A percentile compares a stretch with the other conserved stretches of the same genome.
Conservation (phyloP, 2,329 filamentous ascomycete genomes). For the Colletotrichum tanaceti region DNA sequence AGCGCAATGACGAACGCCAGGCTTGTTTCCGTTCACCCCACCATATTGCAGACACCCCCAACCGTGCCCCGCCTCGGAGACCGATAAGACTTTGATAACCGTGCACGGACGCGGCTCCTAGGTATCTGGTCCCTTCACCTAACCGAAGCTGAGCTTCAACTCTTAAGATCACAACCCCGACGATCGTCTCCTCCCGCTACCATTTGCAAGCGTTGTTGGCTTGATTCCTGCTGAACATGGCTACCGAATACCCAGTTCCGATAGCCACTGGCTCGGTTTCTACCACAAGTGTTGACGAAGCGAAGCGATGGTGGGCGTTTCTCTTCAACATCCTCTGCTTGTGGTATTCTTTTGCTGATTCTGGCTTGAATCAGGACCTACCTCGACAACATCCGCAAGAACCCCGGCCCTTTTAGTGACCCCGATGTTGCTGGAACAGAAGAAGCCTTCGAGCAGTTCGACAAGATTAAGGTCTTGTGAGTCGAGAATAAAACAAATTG, state of each 20-base stretch:
- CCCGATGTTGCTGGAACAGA: slow-evolving; percentile 63
- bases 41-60: slow-evolving; percentile 9
- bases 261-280: slow-evolving; percentile 1
- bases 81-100: slow-evolving; percentile 24
- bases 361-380: slow-evolving; percentile 72
- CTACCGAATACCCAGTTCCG: slow-evolving; percentile 10
- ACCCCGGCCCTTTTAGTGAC: slow-evolving; percentile 84
- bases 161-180: neutral
- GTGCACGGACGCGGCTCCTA: slow-evolving; percentile 13
- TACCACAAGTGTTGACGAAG: slow-evolving; percentile 24
- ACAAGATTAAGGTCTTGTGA: slow-evolving; percentile 80
- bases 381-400: slow-evolving; percentile 82
- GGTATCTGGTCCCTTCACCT: slow-evolving; percentile 22
- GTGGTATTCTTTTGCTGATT: slow-evolving; percentile 15
- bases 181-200: slow-evolving; percentile 6
- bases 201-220: slow-evolving; percentile 1
- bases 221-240: slow-evolving; percentile 10
- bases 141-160: slow-evolving; percentile 24
- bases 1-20: neutral
- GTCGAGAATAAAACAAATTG: slow-evolving; percentile 46
- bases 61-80: neutral
- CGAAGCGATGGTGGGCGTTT: slow-evolving; percentile 36
- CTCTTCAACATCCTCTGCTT: neutral
- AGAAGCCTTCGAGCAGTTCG: slow-evolving; percentile 67
- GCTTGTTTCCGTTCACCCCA: slow-evolving; percentile 10